Evolutionary conservation across 129 eudicot species (phyloP), one percentile per base, ranked within the genome.

Genomic region (Chrysanthemum makinoi): DNA sequence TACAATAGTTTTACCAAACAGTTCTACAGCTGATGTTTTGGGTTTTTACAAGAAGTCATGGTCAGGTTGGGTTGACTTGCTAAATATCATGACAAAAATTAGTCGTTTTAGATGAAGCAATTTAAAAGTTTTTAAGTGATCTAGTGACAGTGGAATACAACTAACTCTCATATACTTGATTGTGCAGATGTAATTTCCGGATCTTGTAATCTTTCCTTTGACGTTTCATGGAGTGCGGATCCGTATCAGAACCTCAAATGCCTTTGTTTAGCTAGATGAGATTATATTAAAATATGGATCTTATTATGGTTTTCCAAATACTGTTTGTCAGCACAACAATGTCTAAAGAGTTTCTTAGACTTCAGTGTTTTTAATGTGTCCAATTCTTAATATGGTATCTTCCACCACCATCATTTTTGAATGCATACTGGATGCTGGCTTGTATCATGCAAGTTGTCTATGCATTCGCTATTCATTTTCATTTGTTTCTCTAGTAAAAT

Each of bases 121-220:
- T 62, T 6, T 30, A 15, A 43, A n/a, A 1, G 66, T 6, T 62
- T 61, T 14, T 4, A 62, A 61, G 44, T 26, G 14, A 10, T 16
- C 46, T 24, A 20, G 72, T 72, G 59, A 28, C 24, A 48, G 60
- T 72, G 62, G 8, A 24, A 19, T 65, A 68, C 19, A 49, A 62
- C 75, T 10, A 28, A 74, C 70, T 17, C 33, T 72, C 11, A n/a
- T 69, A n/a, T 65, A 48, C 46, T 50, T 69, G 72, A 74, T 59
- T 46, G 53, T 75, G 79, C 92, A 89, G 96, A 73, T 89, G 96
- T 35, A 87, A 89, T 76, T 89, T 89, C 80, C 91, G 87, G 66
- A 82, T 89, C 72, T 62, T 80, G 76, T 80, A 77, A 70, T 35
- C 43, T 56, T 51, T 65, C 3, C 8, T 24, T 35, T 33, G 63